A percentile compares a stretch with the other conserved stretches of the same genome.
Evolutionary conservation across 768 basidiomycete species (phyloP).

Genomic region (Auriculariales sp.): DNA sequence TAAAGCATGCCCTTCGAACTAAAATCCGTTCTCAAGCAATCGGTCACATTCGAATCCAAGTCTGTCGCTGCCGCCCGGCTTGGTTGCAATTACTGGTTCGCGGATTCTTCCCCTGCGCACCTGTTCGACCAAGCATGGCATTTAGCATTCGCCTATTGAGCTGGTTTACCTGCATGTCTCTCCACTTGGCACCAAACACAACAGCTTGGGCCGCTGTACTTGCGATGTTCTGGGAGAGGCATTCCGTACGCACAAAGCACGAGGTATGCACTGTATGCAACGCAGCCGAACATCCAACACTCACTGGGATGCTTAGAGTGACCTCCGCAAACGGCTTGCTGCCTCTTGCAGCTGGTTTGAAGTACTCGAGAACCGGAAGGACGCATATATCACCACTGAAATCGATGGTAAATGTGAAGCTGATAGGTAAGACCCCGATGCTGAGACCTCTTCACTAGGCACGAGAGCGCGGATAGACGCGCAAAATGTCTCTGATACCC

Average conservation of each 20-base stretch:
- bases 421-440: background rate
- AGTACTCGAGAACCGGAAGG: background rate
- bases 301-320: too few relatives aligned
- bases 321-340: background rate
- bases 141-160: background rate
- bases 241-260: too few relatives aligned
- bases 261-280: too few relatives aligned
- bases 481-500: too few relatives aligned
- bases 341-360: background rate
- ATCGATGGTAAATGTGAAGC: background rate
- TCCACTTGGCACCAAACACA: background rate
- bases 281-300: too few relatives aligned
- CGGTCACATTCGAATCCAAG: too few relatives aligned
- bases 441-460: too few relatives aligned
- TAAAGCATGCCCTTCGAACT: too few relatives aligned
- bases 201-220: background rate
- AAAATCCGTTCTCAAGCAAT: too few relatives aligned
- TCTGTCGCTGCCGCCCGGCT: too few relatives aligned
- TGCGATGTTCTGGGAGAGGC: background rate
- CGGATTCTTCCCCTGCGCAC: constrained; percentile 1
- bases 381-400: background rate
- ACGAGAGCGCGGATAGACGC: too few relatives aligned
- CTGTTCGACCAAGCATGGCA: background rate
- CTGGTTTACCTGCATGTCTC: background rate
- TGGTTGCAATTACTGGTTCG: background rate